These are phyloP conservation scores for Penicilliopsis zonata DNA, from an alignment of 495 filamentous ascomycete species.

Conservation along the genomic window DNA sequence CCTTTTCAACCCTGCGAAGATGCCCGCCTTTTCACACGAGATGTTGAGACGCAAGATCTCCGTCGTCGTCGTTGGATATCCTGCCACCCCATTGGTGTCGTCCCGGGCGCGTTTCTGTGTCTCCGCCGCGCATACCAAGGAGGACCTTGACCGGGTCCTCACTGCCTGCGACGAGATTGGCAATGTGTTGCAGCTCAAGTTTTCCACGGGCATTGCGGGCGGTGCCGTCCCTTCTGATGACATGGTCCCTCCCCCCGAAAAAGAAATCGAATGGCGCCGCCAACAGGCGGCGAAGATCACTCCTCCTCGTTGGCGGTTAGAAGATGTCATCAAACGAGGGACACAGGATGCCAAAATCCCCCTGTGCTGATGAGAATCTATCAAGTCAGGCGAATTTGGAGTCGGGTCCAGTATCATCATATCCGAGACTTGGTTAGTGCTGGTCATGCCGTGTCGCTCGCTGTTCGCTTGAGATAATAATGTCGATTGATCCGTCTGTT, in stretches of 20 bases:
- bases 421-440: conserved; percentile 24
- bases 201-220: conserved; percentile 86
- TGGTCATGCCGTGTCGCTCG: conserved; percentile 26
- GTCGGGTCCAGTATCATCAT: conserved; percentile 6
- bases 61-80: conserved; percentile 96
- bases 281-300: conserved; percentile 34
- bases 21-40: conserved; percentile 95
- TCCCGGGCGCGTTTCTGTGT: conserved; percentile 94
- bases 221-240: conserved; percentile 67
- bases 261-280: conserved; percentile 48
- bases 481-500: conserved; percentile 7
- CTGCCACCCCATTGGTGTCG: conserved; percentile 89
- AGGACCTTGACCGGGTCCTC: conserved; percentile 86
- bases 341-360: conserved; percentile 67
- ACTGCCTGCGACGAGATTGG: conserved; percentile 87
- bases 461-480: conserved; percentile 8
- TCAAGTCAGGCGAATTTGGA: conserved; percentile 5
- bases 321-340: conserved; percentile 68
- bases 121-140: conserved; percentile 92
- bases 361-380: conserved; percentile 27
- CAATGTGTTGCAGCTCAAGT: conserved; percentile 86
- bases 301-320: conserved; percentile 70
- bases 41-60: conserved; percentile 97
- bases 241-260: conserved; percentile 55
- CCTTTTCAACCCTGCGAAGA: conserved; percentile 93